Conservation (phyloP, 1,284 basidiomycete genomes). For the Ceratobasidium sp. region DNA sequence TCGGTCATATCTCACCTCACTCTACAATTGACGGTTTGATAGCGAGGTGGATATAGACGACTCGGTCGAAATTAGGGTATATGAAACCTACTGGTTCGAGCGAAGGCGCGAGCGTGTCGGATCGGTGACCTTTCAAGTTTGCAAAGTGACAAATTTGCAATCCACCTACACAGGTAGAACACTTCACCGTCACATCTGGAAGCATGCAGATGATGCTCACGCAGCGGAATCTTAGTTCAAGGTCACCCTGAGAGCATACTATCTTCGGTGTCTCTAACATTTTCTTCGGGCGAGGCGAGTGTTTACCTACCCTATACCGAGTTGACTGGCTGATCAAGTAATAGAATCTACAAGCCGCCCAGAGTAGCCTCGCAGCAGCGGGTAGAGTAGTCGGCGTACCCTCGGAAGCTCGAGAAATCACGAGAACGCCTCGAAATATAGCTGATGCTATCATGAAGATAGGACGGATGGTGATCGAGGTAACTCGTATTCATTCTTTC, state of each 20-base stretch:
- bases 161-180: background rate
- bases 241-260: too few species aligned
- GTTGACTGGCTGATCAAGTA: background rate
- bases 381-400: background rate
- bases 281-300: background rate
- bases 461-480: background rate
- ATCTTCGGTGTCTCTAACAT: background rate
- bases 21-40: background rate
- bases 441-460: background rate
- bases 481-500: too few species aligned
- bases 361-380: background rate
- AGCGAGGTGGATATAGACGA: background rate
- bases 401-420: background rate
- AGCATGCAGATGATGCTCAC: too few species aligned
- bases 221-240: too few species aligned
- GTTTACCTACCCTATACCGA: background rate
- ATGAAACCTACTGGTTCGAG: background rate
- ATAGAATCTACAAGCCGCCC: background rate
- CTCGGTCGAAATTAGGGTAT: conserved; percentile 1
- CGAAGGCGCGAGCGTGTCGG: background rate
- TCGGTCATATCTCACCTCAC: background rate
- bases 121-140: background rate
- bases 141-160: background rate
- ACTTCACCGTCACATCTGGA: too few species aligned
- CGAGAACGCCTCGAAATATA: background rate